Base-by-base conservation (phyloP, 768 basidiomycete genomes). In the Cyclocybe cylindracea region DNA sequence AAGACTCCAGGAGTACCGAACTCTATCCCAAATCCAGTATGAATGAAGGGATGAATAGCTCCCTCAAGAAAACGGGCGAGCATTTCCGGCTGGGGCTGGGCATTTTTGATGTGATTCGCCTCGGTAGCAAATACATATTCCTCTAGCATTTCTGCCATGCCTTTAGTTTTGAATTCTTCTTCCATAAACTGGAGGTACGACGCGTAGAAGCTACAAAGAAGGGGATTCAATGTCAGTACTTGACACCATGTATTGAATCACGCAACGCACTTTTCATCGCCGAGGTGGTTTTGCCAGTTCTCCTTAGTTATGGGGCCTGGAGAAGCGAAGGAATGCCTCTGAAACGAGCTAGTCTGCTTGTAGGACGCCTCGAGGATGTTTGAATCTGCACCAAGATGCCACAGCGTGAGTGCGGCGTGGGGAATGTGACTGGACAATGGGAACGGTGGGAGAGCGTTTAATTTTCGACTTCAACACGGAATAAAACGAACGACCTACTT, bases 1-100 rank as follows among this genome's bases (percentile, higher is more conserved):
- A 77, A 61, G 32, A 83, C 58, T 1, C 82, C 83, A 2, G 74
- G 70, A 4, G 79, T 55, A 5, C 76, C 72, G 50, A 84, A 84
- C 61, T 86, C 85, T 5, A 77, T 60, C 0, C 83, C 84, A 58
- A 80, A 79, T 31, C 80, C 83, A 2, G 66, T 60, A 48, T 86
- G 82, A 37, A 87, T 86, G 38, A 85, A 59, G 0, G 86, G 84
- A 52, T 87, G 86, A 4, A 86, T n/a, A 2, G 84, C 57, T 1
- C 79, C 79, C 0, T 69, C 76, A 8, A 82, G 18, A 59, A 83
- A 75, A 10, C 85, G 73, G 40, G 65, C 65, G 39, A 73, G 51
- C 69, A 70, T 69, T 41, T 60, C 55, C 1, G 80, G 78, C 10
- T 77, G 71, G 36, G 65, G 57, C 2, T 61, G 60, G 4, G 61